phyloP scores from a whole-genome alignment of 208 protist species.

The Acanthamoeba royreba region DNA sequence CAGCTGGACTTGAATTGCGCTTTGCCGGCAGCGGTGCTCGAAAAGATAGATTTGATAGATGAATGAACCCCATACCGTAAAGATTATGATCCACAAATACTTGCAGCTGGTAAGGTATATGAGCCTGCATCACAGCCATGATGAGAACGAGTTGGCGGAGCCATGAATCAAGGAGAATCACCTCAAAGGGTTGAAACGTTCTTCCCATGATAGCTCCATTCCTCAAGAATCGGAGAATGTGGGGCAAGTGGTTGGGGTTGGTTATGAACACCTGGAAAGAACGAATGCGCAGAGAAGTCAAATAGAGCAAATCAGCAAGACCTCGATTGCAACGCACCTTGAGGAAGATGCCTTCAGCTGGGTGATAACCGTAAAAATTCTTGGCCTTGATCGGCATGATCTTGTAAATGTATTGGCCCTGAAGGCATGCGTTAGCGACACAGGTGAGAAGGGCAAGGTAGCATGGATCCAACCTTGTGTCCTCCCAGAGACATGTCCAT shows the following conservation, averaged over 20 bases:
- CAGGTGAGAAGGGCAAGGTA: conserved; percentile 48
- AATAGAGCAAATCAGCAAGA: background rate
- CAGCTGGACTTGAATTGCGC: background rate
- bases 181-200: conserved; percentile 65
- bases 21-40: conserved; percentile 36
- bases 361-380: conserved; percentile 76
- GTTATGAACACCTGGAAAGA: conserved; percentile 12
- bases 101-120: conserved; percentile 81
- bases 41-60: conserved; percentile 55
- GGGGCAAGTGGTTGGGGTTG: conserved; percentile 64
- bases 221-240: conserved; percentile 51
- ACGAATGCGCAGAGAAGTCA: background rate
- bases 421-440: background rate
- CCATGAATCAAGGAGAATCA: background rate
- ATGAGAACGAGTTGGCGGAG: background rate
- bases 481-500: conserved; percentile 36
- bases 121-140: conserved; percentile 55
- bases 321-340: conserved; percentile 56
- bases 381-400: conserved; percentile 38
- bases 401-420: conserved; percentile 49
- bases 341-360: conserved; percentile 66
- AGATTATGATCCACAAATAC: conserved; percentile 84
- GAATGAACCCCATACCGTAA: conserved; percentile 76
- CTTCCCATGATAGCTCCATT: conserved; percentile 62
- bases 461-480: conserved; percentile 28